Conservation (phyloP, 148 eudicot species). For the Rhododendron griersonianum region DNA sequence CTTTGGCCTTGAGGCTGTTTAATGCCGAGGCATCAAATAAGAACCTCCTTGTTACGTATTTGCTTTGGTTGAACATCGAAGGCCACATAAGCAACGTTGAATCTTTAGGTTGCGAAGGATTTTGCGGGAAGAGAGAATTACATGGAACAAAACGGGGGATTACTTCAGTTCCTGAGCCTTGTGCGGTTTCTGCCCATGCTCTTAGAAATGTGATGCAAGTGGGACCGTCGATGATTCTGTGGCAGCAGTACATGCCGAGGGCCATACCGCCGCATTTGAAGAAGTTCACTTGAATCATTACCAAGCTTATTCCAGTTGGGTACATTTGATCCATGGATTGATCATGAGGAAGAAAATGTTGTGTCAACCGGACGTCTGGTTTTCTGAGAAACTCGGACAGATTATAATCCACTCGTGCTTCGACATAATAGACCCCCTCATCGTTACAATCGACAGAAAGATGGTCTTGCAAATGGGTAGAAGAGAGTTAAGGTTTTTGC, state of each 20-base stretch:
- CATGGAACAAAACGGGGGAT: too few relatives aligned
- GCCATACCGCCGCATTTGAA: constrained; percentile 23
- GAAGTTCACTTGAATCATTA: constrained; percentile 22
- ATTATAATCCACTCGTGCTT: background rate
- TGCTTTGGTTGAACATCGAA: background rate
- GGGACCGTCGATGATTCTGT: constrained; percentile 25
- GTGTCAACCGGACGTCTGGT: too few relatives aligned
- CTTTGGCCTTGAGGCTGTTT: constrained; percentile 12
- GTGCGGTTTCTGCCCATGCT: background rate
- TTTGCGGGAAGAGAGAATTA: too few relatives aligned
- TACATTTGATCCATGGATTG: too few relatives aligned
- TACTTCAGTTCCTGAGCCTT: background rate
- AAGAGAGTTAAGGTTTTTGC: constrained; percentile 9
- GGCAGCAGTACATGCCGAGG: constrained; percentile 17
- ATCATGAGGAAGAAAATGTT: too few relatives aligned
- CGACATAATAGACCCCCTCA: background rate
- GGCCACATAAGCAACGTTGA: too few relatives aligned
- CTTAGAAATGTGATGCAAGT: too few relatives aligned
- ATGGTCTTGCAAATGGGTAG: constrained; percentile 9
- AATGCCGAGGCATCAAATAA: constrained; percentile 7
- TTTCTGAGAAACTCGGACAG: background rate
- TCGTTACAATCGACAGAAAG: constrained; percentile 11
- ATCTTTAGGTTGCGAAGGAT: too few relatives aligned
- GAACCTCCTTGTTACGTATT: constrained; percentile 11
- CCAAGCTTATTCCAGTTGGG: constrained; percentile 11